Percentiles rank a stretch among this genome's conserved stretches.
phyloP scores from a whole-genome alignment of 2,329 filamentous ascomycete species.

The Ophiostoma sp. region DNA sequence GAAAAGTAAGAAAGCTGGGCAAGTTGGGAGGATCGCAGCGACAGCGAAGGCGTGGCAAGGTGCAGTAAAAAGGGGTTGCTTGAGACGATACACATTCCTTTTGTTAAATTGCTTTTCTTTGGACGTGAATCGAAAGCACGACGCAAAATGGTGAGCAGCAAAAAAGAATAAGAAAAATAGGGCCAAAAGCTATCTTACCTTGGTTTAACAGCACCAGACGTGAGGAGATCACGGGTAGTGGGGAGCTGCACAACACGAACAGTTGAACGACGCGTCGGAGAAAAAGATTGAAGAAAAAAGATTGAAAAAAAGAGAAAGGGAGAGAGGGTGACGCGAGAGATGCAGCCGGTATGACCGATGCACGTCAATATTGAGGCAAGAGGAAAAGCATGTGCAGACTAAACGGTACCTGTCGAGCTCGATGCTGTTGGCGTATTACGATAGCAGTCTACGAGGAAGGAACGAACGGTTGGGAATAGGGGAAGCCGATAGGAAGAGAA shows the following conservation, averaged over 20 bases:
- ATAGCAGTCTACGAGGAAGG: background rate
- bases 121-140: background rate
- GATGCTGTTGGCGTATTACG: background rate
- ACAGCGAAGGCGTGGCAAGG: background rate
- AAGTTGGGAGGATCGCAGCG: background rate
- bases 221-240: background rate
- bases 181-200: background rate
- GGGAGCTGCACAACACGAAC: conserved; percentile 2
- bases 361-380: background rate
- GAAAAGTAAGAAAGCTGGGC: background rate
- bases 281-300: background rate
- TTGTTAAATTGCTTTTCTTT: background rate
- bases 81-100: conserved; percentile 5
- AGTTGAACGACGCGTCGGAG: background rate
- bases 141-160: background rate
- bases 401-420: background rate
- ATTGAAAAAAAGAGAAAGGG: no score
- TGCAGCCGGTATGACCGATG: background rate
- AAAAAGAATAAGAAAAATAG: background rate
- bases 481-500: no score
- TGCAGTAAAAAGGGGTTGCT: conserved; percentile 3
- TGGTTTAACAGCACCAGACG: background rate
- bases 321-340: background rate
- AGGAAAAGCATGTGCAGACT: background rate
- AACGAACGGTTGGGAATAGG: background rate